These are phyloP conservation scores for Lachnellula cervina DNA, from an alignment of 2,329 filamentous ascomycete species.

Conservation along the genomic window DNA sequence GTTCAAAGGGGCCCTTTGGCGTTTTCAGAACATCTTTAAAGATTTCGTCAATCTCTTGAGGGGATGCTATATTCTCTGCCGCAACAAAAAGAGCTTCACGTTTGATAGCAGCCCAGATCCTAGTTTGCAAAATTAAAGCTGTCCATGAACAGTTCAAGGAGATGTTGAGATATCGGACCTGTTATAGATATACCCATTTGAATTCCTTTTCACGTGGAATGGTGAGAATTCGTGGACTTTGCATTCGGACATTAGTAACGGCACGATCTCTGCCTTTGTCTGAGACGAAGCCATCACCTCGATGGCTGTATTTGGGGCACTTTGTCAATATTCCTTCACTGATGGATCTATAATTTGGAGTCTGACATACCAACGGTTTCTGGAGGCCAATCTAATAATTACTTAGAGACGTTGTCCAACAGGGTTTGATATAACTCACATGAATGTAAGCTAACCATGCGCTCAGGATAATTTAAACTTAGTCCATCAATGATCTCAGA, in stretches of 20 bases:
- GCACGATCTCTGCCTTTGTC: slow-evolving; percentile 30
- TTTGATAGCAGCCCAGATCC: slow-evolving; percentile 40
- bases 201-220: slow-evolving; percentile 34
- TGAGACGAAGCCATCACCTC: slow-evolving; percentile 35
- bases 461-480: slow-evolving; percentile 30
- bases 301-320: slow-evolving; percentile 20
- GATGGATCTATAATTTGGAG: too few relatives aligned
- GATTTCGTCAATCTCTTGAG: slow-evolving; percentile 35
- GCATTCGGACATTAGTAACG: slow-evolving; percentile 29
- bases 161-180: neutral
- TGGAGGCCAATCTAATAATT: slow-evolving; percentile 34
- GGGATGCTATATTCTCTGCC: slow-evolving; percentile 33
- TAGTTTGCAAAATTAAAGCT: too few relatives aligned
- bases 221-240: slow-evolving; percentile 34
- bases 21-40: slow-evolving; percentile 37
- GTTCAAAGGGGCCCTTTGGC: slow-evolving; percentile 35
- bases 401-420: too few relatives aligned
- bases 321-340: too few relatives aligned
- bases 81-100: slow-evolving; percentile 34
- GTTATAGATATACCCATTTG: slow-evolving; percentile 38
- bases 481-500: slow-evolving; percentile 38
- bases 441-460: slow-evolving; percentile 40
- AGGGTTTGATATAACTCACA: slow-evolving; percentile 30
- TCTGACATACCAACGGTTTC: slow-evolving; percentile 21
- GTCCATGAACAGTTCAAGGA: too few relatives aligned